Percentiles rank a stretch among this genome's conserved stretches.
Evolutionary conservation across 129 eudicot species (phyloP).

Genomic region (Daucus carota): DNA sequence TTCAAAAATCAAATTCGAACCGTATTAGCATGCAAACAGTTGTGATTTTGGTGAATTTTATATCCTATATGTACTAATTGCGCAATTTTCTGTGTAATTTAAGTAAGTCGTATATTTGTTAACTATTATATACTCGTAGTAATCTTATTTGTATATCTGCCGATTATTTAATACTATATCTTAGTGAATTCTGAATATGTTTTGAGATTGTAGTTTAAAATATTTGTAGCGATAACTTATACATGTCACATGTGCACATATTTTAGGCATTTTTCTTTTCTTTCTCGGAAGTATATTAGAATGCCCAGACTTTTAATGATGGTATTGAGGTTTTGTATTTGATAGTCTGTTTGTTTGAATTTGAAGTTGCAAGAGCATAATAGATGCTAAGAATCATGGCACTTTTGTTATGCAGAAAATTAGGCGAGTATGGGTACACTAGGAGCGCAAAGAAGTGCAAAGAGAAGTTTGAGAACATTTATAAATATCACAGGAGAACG

Average conservation of each 20-base stretch:
- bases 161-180: neutral
- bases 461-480: constrained; percentile 55
- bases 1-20: no score
- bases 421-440: constrained; percentile 46
- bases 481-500: constrained; percentile 67
- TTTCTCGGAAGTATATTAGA: neutral
- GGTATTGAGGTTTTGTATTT: neutral
- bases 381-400: neutral
- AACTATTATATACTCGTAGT: neutral
- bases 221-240: neutral
- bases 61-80: no score
- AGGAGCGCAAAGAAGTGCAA: constrained; percentile 50
- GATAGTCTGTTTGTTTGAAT: neutral
- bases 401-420: constrained; percentile 32
- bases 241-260: no score
- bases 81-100: no score
- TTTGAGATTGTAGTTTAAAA: neutral
- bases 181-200: neutral
- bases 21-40: neutral
- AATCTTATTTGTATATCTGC: neutral
- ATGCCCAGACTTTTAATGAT: neutral
- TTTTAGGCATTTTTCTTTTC: neutral
- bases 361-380: neutral
- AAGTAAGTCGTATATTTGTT: neutral
- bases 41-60: neutral